Conservation (phyloP, 2,329 filamentous ascomycete species). For the Akanthomyces lecanii region DNA sequence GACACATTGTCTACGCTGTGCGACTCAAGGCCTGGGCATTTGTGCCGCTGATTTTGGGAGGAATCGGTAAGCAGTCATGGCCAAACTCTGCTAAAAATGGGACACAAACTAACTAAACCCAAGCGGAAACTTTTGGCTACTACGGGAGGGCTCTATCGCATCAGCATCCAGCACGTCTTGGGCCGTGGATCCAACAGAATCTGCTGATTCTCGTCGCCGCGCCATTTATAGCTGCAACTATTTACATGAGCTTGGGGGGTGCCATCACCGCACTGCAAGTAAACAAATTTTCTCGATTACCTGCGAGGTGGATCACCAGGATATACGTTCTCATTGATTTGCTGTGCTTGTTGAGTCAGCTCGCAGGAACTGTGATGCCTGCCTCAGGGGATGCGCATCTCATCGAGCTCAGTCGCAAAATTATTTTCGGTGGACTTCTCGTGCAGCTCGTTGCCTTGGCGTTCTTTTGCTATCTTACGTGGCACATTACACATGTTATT, state of each 20-base stretch:
- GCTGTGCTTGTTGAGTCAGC: slow-evolving; percentile 33
- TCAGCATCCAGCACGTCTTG: slow-evolving; percentile 35
- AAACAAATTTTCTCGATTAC: slow-evolving; percentile 36
- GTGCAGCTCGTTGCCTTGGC: neutral
- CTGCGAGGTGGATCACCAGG: slow-evolving; percentile 40
- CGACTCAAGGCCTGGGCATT: slow-evolving; percentile 43
- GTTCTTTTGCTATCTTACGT: neutral
- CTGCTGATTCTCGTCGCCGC: slow-evolving; percentile 35
- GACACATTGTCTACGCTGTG: slow-evolving; percentile 33
- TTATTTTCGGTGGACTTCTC: slow-evolving; percentile 8
- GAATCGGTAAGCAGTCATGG: slow-evolving; percentile 34
- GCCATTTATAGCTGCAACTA: slow-evolving; percentile 37
- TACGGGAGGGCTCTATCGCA: neutral
- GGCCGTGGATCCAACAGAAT: slow-evolving; percentile 34
- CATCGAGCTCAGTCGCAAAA: neutral
- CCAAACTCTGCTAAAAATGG: no score
- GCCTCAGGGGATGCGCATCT: neutral
- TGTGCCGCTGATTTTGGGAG: slow-evolving; percentile 44
- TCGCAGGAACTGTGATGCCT: slow-evolving; percentile 16
- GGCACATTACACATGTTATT: neutral
- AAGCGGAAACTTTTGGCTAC: neutral
- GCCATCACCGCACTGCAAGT: slow-evolving; percentile 33
- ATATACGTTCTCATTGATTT: slow-evolving; percentile 46
- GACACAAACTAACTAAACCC: no score
- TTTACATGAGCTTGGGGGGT: slow-evolving; percentile 42